phyloP scores from a whole-genome alignment of 1,284 basidiomycete genomes.

The Trichosporon faecale region DNA sequence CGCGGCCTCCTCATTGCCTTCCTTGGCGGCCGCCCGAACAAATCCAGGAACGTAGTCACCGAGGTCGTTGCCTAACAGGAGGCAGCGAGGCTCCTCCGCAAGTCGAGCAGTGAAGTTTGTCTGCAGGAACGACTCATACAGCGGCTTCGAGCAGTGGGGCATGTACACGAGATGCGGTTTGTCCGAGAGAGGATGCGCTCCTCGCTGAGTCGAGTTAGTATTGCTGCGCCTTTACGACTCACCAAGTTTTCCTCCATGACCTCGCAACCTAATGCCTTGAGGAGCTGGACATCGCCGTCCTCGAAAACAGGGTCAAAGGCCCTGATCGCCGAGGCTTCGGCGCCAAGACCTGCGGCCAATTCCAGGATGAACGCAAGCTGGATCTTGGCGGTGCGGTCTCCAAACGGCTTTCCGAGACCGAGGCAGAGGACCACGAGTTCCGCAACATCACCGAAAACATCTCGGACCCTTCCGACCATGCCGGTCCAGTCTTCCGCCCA shows the following conservation, averaged over 20 bases:
- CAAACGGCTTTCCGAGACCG: constrained; percentile 40
- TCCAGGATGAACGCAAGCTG: constrained; percentile 40
- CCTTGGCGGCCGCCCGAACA: constrained; percentile 12
- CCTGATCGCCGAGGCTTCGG: constrained; percentile 22
- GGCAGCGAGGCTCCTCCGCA: constrained; percentile 14
- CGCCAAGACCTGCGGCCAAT: constrained; percentile 19
- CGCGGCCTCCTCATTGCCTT: neutral
- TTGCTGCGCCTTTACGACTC: too few relatives aligned
- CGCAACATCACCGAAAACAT: neutral
- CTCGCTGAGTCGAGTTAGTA: constrained; percentile 28
- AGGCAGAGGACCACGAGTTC: constrained; percentile 36
- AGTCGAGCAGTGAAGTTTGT: constrained; percentile 34
- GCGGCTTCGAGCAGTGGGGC: constrained; percentile 43
- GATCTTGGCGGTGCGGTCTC: constrained; percentile 47
- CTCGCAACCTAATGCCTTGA: constrained; percentile 27
- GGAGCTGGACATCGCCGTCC: constrained; percentile 33
- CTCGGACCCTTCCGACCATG: constrained; percentile 5
- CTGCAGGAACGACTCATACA: constrained; percentile 42
- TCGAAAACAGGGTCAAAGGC: constrained; percentile 45
- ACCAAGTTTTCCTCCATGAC: constrained; percentile 39
- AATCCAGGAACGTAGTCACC: constrained; percentile 42
- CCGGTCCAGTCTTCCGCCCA: constrained; percentile 40
- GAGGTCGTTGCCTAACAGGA: constrained; percentile 47
- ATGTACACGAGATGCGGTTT: constrained; percentile 40
- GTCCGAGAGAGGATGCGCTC: constrained; percentile 28